These are phyloP conservation scores for Neofusicoccum cordaticola DNA, from an alignment of 2,329 filamentous ascomycete genomes.

Conservation along the genomic window DNA sequence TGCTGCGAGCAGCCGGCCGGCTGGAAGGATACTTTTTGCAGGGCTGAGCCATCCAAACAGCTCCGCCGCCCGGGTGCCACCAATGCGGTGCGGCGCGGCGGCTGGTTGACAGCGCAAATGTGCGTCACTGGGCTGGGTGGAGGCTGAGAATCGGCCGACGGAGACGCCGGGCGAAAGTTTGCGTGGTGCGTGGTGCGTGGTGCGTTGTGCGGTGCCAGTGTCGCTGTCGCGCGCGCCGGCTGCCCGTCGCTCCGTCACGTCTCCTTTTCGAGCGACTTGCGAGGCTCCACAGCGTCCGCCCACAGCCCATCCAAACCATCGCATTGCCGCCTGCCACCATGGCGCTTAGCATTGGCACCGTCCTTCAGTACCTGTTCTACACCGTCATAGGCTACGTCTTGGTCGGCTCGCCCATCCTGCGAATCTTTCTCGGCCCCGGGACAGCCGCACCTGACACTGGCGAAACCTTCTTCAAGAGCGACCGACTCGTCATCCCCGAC, in stretches of 20 bases:
- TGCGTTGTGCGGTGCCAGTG: no score
- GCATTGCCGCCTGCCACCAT: conserved; percentile 3
- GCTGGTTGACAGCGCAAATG: not conserved
- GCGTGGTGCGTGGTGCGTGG: not conserved
- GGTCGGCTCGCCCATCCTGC: conserved; percentile 34
- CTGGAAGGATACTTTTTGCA: not conserved
- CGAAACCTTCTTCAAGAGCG: conserved; percentile 27
- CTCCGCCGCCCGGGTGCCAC: no score
- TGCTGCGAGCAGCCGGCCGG: not conserved
- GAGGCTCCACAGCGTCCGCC: not conserved
- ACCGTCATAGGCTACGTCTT: conserved; percentile 32
- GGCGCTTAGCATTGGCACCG: conserved; percentile 19
- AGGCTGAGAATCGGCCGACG: not conserved
- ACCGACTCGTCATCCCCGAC: conserved; percentile 41
- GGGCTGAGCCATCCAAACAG: not conserved
- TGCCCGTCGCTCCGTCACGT: not conserved
- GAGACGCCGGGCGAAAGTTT: not conserved
- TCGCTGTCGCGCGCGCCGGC: not conserved
- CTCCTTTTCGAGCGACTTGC: not conserved
- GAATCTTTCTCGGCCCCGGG: conserved; percentile 20
- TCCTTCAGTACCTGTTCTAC: conserved; percentile 33
- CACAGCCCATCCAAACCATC: not conserved
- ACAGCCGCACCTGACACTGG: not conserved
- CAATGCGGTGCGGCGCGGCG: not conserved
- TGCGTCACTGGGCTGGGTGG: not conserved